A percentile compares a stretch with the other conserved stretches of the same genome.
These are phyloP conservation scores for Aspergillus incahuasiensis DNA, from an alignment of 495 filamentous ascomycete genomes.

Conservation along the genomic window DNA sequence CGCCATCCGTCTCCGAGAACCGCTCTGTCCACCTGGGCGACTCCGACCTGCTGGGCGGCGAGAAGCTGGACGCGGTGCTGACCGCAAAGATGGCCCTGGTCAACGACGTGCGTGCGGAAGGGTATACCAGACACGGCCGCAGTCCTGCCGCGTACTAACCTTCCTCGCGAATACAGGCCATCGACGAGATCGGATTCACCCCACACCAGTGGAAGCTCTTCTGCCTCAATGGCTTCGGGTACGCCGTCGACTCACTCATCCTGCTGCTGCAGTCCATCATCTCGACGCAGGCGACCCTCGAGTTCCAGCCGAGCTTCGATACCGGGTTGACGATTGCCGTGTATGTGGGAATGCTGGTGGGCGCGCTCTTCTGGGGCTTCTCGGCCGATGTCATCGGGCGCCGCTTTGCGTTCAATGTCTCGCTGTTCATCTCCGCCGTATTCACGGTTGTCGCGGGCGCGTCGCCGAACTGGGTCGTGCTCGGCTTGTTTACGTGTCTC, in stretches of 20 bases:
- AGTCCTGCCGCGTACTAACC: neutral
- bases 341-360: slow-evolving; percentile 50
- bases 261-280: slow-evolving; percentile 66
- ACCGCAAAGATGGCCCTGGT: slow-evolving; percentile 65
- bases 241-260: slow-evolving; percentile 64
- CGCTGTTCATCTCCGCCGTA: slow-evolving; percentile 43
- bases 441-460: slow-evolving; percentile 49
- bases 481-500: slow-evolving; percentile 45
- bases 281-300: slow-evolving; percentile 49
- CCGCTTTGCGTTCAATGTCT: slow-evolving; percentile 49
- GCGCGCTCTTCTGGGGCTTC: slow-evolving; percentile 52
- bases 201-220: slow-evolving; percentile 67
- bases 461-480: slow-evolving; percentile 43
- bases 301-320: slow-evolving; percentile 47
- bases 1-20: neutral
- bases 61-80: slow-evolving; percentile 55
- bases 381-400: slow-evolving; percentile 52
- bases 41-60: slow-evolving; percentile 48
- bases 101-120: slow-evolving; percentile 55
- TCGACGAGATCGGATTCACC: slow-evolving; percentile 71
- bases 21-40: slow-evolving; percentile 25
- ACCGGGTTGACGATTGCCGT: slow-evolving; percentile 52
- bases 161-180: slow-evolving; percentile 42
- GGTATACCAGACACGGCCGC: neutral
- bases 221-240: slow-evolving; percentile 62